Evolutionary conservation across 441 rosid species (phyloP), one percentile per base, ranked within the genome.

Genomic region (Codiaeum variegatum): DNA sequence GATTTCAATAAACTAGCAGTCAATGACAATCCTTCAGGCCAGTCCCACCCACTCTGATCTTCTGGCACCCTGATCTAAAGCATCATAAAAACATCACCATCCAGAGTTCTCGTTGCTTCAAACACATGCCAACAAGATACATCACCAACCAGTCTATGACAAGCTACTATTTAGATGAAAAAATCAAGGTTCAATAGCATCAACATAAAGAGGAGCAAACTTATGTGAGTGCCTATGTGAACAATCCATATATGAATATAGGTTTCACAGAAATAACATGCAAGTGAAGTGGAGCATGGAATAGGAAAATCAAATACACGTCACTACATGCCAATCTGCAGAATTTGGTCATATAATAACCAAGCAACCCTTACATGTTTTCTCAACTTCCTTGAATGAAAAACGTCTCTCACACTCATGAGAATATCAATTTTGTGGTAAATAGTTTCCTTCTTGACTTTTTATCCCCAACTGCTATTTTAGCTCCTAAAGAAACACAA

Each of bases 81-180:
- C 85, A 87, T 83, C 91, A 87, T 65, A 85, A 84, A 87, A 87
- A 85, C 86, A 80, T 87, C 87, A 87, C 91, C 90, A 87, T 82
- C 91, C 87, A 83, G 86, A 65, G 86, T 82, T 87, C 85, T 82
- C 76, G 83, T 81, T 83, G 87, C 91, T 85, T 84, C 91, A 85
- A 79, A 79, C 75, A 85, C 86, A 85, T 85, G 84, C 82, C 87
- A 83, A 81, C 78, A 81, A 84, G 84, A 85, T 79, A 84, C 63
- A 80, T 73, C 77, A 73, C 78, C 81, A 78, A 71, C 78, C 78
- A 75, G 38, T 40, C 76, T 67, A 78, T 62, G 71, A 66, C 72
- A 69, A 70, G 24, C 78, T 65, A 78, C 67, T 46, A 44, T 23
- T 49, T 58, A 29, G 66, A 70, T 46, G 49, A 52, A 52, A 71